These are phyloP conservation scores for Rhodotorula paludigena DNA, from an alignment of 768 basidiomycete genomes.

Conservation along the genomic window DNA sequence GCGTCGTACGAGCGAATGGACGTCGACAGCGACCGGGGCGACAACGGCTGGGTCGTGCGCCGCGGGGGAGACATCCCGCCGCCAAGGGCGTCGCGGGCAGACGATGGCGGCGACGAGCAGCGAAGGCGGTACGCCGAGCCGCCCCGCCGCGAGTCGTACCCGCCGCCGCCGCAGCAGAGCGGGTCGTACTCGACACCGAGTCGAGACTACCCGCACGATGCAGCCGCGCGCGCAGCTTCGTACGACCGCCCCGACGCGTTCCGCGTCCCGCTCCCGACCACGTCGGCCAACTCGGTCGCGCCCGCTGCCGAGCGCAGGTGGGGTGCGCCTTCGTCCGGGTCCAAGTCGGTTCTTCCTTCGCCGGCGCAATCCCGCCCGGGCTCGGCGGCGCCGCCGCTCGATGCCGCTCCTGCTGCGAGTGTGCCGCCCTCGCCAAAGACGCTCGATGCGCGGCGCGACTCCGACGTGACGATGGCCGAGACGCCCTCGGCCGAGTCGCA, in stretches of 20 bases:
- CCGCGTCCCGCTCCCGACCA: background rate
- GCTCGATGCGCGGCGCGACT: background rate
- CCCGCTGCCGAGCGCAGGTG: conserved; percentile 4
- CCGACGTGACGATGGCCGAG: background rate
- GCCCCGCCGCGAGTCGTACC: too few relatives aligned
- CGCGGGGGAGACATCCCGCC: conserved; percentile 12
- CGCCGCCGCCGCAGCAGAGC: too few relatives aligned
- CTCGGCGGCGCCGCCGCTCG: background rate
- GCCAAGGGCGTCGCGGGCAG: background rate
- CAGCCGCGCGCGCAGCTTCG: background rate
- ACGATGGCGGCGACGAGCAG: too few relatives aligned
- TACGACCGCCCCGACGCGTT: conserved; percentile 17
- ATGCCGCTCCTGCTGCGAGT: background rate
- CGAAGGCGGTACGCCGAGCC: too few relatives aligned
- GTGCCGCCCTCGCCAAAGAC: background rate
- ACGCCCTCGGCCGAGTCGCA: background rate
- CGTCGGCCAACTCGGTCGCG: conserved; percentile 7
- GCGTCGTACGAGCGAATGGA: conserved; percentile 17
- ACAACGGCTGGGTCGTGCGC: conserved; percentile 3
- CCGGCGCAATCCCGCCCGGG: too few relatives aligned
- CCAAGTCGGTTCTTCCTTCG: background rate
- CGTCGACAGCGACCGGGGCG: conserved; percentile 1
- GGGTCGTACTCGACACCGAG: too few relatives aligned
- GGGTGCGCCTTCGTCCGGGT: background rate
- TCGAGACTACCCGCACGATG: too few relatives aligned